Percentiles rank a stretch among this genome's conserved stretches.
Conservation (phyloP, 345 rosid genomes). For the Psidium guajava region DNA sequence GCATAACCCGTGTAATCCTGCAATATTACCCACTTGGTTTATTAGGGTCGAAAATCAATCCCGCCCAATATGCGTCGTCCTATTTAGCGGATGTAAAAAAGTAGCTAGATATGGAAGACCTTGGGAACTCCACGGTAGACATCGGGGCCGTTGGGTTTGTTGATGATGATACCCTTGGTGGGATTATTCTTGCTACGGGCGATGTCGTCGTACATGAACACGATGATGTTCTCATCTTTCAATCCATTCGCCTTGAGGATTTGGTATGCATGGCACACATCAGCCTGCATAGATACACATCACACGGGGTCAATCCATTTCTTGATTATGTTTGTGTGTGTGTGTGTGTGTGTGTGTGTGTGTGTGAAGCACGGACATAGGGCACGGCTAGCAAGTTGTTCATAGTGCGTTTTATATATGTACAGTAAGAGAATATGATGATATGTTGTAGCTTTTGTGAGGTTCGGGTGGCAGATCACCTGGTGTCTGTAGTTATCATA, state of each 20-base stretch:
- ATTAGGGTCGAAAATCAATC: not conserved
- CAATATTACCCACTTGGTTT: not conserved
- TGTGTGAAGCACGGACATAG: not conserved
- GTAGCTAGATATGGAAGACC: constrained; percentile 9
- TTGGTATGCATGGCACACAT: constrained; percentile 68
- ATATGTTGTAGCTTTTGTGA: too few relatives aligned
- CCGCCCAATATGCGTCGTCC: not conserved
- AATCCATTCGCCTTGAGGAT: constrained; percentile 38
- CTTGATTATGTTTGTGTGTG: too few relatives aligned
- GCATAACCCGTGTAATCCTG: constrained; percentile 39
- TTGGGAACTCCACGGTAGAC: constrained; percentile 63
- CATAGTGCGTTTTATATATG: not conserved
- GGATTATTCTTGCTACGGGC: constrained; percentile 35
- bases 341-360: too few relatives aligned
- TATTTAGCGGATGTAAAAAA: not conserved
- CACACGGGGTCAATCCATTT: not conserved
- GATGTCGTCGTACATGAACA: constrained; percentile 77
- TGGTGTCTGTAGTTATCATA: constrained; percentile 40
- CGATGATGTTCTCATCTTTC: constrained; percentile 60
- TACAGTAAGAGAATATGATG: not conserved
- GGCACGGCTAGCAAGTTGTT: not conserved
- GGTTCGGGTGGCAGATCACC: not conserved
- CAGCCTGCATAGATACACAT: constrained; percentile 6
- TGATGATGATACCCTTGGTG: constrained; percentile 49
- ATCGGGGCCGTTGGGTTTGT: constrained; percentile 49